Evolutionary conservation across 2,329 filamentous ascomycete genomes (phyloP).

Genomic region (Chalaropsis ovoidea): DNA sequence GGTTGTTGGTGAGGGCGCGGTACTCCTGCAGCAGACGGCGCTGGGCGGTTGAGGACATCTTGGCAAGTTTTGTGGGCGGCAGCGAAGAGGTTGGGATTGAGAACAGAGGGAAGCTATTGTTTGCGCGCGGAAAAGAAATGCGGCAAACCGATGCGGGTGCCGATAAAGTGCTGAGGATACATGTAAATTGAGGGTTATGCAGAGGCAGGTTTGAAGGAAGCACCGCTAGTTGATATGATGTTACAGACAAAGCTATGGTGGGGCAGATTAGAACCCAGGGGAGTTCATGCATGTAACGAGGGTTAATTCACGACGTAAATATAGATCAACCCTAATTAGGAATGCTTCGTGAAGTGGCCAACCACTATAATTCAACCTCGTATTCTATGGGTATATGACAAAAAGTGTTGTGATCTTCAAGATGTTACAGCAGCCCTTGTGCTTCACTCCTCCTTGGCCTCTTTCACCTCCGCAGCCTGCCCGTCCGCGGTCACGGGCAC

Average conservation of each 20-base stretch:
- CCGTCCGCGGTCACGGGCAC: not conserved
- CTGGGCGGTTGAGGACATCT: conserved; percentile 55
- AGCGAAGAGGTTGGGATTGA: not conserved
- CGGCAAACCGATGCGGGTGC: not conserved
- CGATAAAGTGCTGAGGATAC: not conserved
- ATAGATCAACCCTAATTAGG: not conserved
- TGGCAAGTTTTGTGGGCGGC: not conserved
- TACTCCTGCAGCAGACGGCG: conserved; percentile 93
- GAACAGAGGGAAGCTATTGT: not conserved
- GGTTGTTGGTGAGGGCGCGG: conserved; percentile 82
- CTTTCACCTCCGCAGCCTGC: not conserved
- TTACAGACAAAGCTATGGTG: not conserved
- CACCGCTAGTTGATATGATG: not conserved
- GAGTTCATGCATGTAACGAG: conserved; percentile 11
- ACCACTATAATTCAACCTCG: not conserved
- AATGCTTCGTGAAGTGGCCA: not conserved
- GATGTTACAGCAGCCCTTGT: not conserved
- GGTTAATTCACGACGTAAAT: not conserved
- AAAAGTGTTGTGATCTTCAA: not conserved
- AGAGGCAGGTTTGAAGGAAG: not conserved
- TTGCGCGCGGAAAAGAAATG: not conserved
- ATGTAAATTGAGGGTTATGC: not conserved
- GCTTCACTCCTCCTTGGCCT: not conserved
- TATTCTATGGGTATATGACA: conserved; percentile 6
- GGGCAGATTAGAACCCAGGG: not conserved